These are phyloP conservation scores for Stygiomarasmius scandens DNA, from an alignment of 1,284 basidiomycete species.

Conservation along the genomic window DNA sequence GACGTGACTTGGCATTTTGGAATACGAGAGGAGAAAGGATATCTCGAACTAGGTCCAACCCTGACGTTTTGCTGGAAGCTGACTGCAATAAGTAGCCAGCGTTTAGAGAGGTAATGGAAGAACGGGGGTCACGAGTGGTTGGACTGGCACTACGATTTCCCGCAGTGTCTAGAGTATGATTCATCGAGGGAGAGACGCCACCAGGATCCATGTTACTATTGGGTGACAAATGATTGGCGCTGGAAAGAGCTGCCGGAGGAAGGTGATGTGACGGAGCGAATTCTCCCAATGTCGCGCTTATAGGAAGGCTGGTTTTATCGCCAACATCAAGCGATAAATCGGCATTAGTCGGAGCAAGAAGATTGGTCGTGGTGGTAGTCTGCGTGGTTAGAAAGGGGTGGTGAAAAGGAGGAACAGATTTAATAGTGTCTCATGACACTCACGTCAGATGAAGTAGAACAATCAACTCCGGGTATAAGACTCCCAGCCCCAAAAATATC, in stretches of 20 bases:
- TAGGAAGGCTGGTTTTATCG: not conserved
- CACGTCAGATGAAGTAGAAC: too few relatives aligned
- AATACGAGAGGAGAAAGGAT: slow-evolving; percentile 9
- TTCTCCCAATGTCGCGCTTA: too few relatives aligned
- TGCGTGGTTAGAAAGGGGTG: not conserved
- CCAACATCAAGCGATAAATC: not conserved
- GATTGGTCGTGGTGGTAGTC: not conserved
- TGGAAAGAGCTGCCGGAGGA: not conserved
- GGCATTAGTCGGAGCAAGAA: not conserved
- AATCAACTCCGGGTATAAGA: too few relatives aligned
- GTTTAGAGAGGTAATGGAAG: not conserved
- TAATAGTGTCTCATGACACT: too few relatives aligned
- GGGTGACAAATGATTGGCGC: not conserved
- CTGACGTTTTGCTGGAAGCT: not conserved
- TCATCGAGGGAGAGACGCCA: not conserved
- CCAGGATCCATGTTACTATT: not conserved
- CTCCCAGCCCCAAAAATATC: too few relatives aligned
- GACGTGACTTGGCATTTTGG: slow-evolving; percentile 9
- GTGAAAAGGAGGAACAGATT: too few relatives aligned
- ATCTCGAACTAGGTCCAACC: not conserved
- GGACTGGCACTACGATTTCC: not conserved
- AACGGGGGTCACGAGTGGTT: not conserved
- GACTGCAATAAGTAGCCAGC: not conserved
- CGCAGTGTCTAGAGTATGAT: not conserved
- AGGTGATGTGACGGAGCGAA: not conserved